A percentile compares a stretch with the other conserved stretches of the same genome.
Conservation (phyloP, 345 rosid species). For the Iberis pinnata region DNA sequence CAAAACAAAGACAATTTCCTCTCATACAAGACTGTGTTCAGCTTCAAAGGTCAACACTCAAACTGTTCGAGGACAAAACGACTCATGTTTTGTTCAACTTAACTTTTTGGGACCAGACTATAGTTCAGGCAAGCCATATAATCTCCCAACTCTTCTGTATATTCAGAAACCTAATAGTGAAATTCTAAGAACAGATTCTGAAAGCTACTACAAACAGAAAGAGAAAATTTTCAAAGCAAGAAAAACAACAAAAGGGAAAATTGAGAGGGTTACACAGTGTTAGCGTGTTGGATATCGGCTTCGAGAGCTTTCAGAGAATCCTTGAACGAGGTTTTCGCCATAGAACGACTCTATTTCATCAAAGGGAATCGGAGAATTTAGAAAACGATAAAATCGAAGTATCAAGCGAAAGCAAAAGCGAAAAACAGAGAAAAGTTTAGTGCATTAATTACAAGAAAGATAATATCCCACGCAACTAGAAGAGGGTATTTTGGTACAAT, state of each 20-base stretch:
- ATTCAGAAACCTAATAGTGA: background rate
- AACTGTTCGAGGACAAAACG: slow-evolving; percentile 1
- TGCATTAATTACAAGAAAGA: too few species aligned
- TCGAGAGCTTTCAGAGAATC: slow-evolving; percentile 89
- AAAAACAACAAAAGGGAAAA: background rate
- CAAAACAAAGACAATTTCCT: background rate
- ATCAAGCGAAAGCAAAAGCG: slow-evolving; percentile 12
- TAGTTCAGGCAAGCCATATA: slow-evolving; percentile 5
- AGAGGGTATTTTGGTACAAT: too few species aligned
- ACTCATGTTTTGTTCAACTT: background rate
- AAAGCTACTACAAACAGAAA: too few species aligned
- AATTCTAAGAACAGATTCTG: too few species aligned
- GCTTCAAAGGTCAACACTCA: slow-evolving; percentile 8
- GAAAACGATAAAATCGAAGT: background rate
- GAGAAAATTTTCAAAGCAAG: background rate
- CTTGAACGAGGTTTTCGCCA: slow-evolving; percentile 73
- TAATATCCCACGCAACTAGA: too few species aligned
- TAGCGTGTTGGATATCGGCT: slow-evolving; percentile 91
- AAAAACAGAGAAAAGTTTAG: too few species aligned
- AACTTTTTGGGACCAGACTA: background rate
- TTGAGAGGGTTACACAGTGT: slow-evolving; percentile 58
- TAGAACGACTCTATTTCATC: slow-evolving; percentile 26
- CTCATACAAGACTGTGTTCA: slow-evolving; percentile 4
- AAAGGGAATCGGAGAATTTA: slow-evolving; percentile 4
- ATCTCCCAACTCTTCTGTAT: background rate